These are phyloP conservation scores for Xerophyta viscosa DNA, from an alignment of 106 monocot species.

Conservation along the genomic window DNA sequence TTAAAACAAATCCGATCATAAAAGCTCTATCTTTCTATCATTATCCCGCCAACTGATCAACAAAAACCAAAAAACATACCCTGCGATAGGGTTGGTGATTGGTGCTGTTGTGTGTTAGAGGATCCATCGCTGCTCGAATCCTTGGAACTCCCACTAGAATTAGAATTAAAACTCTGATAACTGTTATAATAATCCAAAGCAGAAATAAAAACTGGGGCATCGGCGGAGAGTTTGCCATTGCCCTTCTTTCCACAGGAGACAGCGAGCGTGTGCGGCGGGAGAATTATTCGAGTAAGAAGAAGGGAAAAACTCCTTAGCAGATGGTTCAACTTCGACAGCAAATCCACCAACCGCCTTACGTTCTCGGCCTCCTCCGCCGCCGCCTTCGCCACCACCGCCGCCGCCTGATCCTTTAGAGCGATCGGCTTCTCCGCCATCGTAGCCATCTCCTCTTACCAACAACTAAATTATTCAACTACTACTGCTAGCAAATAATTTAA, in stretches of 20 bases:
- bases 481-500: too few relatives aligned
- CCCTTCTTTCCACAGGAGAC: slow-evolving; percentile 6
- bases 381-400: slow-evolving; percentile 19
- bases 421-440: slow-evolving; percentile 43
- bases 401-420: slow-evolving; percentile 27
- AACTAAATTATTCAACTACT: not conserved
- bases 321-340: slow-evolving; percentile 88
- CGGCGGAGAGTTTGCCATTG: slow-evolving; percentile 61
- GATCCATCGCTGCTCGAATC: slow-evolving; percentile 60
- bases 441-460: slow-evolving; percentile 18
- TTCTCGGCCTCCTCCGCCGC: slow-evolving; percentile 38
- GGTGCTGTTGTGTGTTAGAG: slow-evolving; percentile 23
- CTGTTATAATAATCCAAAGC: slow-evolving; percentile 21
- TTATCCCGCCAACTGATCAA: not conserved
- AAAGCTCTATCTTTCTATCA: not conserved
- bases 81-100: slow-evolving; percentile 35
- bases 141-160: slow-evolving; percentile 10
- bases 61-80: slow-evolving; percentile 25
- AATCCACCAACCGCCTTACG: slow-evolving; percentile 57
- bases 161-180: too few relatives aligned
- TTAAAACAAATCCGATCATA: not conserved
- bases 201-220: slow-evolving; percentile 65
- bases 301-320: slow-evolving; percentile 92
- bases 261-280: not conserved
- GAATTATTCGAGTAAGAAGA: slow-evolving; percentile 25